Evolutionary conservation across 2,329 filamentous ascomycete species (phyloP).

Genomic region (Alternaria ventricosa): DNA sequence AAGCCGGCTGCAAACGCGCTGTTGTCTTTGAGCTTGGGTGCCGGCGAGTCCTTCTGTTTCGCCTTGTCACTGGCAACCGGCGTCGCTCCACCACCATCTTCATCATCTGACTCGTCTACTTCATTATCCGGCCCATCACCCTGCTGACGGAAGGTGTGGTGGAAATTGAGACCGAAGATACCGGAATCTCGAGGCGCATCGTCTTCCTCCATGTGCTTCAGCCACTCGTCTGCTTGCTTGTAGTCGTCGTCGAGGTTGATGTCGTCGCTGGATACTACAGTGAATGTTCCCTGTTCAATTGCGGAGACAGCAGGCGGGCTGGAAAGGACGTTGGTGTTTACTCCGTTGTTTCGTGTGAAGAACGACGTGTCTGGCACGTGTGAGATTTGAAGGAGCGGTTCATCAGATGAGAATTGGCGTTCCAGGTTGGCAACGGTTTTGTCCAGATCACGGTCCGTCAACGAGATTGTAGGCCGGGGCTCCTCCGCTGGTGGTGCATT

Average conservation of each 20-base stretch:
- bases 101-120: background rate
- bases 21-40: background rate
- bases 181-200: conserved; percentile 3
- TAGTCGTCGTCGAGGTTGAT: conserved; percentile 8
- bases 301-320: background rate
- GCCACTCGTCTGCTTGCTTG: conserved; percentile 7
- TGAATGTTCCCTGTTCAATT: conserved; percentile 2
- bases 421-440: background rate
- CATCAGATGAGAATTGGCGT: background rate
- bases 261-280: conserved; percentile 2
- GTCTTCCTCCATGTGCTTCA: background rate
- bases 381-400: background rate
- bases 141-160: conserved; percentile 3
- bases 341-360: background rate
- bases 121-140: background rate
- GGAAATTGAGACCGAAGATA: conserved; percentile 9
- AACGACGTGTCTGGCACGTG: background rate
- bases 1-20: background rate
- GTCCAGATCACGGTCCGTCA: background rate
- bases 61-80: background rate
- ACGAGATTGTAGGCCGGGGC: background rate
- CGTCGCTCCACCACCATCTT: background rate
- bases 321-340: background rate
- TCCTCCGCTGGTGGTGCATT: background rate
- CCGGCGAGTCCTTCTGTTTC: background rate